Evolutionary conservation across 176 grass and related monocot species (phyloP), one percentile per base, ranked within the genome.

Genomic region (Oryza glumipatula): DNA sequence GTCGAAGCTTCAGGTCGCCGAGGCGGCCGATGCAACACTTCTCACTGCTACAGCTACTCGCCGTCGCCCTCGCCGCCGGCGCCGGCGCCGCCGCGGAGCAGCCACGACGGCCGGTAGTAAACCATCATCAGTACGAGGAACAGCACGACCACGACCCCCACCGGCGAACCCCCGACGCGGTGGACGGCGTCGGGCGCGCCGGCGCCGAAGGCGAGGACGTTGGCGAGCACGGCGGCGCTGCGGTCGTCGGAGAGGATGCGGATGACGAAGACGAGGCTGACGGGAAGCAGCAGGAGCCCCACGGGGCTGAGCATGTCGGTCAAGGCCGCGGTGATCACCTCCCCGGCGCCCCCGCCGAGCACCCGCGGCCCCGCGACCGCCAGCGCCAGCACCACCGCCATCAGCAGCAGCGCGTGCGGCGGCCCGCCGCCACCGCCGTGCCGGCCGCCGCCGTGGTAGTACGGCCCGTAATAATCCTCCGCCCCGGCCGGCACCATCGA

Each of bases 231-330:
- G 24, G 82, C 73, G 4, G 71, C 67, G 43, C 88, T 74, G 22
- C 83, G 78, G 11, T 86, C 82, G 44, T 93, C 90, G 23, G 94
- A 95, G 74, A 99, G 90, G 72, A 93, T n/a, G 44, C 85, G 88
- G 93, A 99, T 89, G 33, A 99, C 15, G 78, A 99, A 26, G 78
- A 96, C 17, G 77, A 95, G 92, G 49, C 38, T 21, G 13, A 95
- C 75, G 67, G 94, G 93, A 47, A 99, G 88, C 35, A 99, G 84
- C 21, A 92, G 88, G 1, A 96, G 61, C 0, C 89, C 89, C 12
- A 82, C 84, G 11, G 96, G 96, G 19, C 89, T 80, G 30, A 99
- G 78, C 11, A 84, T 47, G 5, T 94, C 93, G 1, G 54, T 9
- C 5, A 98, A 38, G 11, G 85, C 80, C 8, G 60, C 84, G 0